These are phyloP conservation scores for Elaeis oleifera DNA, from an alignment of 202 grass and related monocot species.

Conservation along the genomic window DNA sequence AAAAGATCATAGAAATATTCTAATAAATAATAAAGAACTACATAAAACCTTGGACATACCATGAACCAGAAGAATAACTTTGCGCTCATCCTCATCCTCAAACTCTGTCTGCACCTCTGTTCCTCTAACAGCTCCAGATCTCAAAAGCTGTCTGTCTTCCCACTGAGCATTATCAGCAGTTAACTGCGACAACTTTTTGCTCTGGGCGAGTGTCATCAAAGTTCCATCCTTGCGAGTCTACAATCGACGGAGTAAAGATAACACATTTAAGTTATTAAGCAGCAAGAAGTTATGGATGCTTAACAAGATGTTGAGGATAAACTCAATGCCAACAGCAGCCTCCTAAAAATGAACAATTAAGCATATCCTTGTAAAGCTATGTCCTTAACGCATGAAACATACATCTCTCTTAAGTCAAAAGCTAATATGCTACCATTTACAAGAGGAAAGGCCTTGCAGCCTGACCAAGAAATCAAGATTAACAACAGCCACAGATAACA, in stretches of 20 bases:
- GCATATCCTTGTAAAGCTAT: no score
- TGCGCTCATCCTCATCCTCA: conserved; percentile 94
- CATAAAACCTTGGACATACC: conserved; percentile 33
- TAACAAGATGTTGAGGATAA: not conserved
- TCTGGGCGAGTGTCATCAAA: conserved; percentile 89
- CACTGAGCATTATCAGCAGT: conserved; percentile 98
- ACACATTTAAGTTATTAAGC: not conserved
- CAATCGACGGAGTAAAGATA: conserved; percentile 25
- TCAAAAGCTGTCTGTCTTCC: conserved; percentile 93
- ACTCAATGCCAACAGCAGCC: not conserved
- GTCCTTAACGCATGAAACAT: no score
- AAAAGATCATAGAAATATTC: no score
- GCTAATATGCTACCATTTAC: no score
- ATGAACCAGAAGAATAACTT: conserved; percentile 99
- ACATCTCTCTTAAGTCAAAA: no score
- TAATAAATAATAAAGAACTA: no score
- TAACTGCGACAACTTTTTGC: conserved; percentile 96
- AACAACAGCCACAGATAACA: no score
- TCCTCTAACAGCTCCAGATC: conserved; percentile 94
- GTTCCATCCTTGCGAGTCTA: conserved; percentile 85
- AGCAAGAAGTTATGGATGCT: not conserved
- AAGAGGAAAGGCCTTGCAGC: no score
- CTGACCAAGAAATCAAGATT: no score
- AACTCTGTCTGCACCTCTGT: conserved; percentile 97
- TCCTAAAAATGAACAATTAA: no score